Conservation (phyloP, 2,329 filamentous ascomycete genomes). For the Biscogniauxia mediterranea region DNA sequence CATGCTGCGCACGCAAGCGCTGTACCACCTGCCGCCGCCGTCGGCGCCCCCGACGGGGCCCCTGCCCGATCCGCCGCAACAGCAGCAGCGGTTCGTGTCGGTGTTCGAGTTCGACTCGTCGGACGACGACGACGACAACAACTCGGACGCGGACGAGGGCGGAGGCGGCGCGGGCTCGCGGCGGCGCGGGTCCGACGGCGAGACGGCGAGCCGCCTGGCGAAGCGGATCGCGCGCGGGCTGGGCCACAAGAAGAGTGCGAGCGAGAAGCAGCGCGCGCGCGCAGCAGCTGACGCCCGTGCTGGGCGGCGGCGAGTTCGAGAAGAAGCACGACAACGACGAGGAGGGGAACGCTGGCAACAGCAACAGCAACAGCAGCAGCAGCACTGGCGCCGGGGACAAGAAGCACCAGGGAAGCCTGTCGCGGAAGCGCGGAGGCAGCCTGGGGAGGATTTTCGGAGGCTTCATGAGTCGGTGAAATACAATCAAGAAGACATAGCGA, state of each 20-base stretch:
- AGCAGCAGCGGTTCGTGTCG: slow-evolving; percentile 34
- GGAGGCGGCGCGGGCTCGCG: slow-evolving; percentile 12
- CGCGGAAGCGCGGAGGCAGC: slow-evolving; percentile 28
- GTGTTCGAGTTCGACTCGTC: slow-evolving; percentile 50
- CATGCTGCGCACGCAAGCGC: not conserved
- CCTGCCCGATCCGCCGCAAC: slow-evolving; percentile 11
- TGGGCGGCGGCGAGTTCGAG: not conserved
- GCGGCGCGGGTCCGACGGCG: slow-evolving; percentile 5
- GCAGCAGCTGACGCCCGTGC: not conserved
- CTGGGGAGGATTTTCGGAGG: slow-evolving; percentile 28
- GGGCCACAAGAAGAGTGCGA: slow-evolving; percentile 31
- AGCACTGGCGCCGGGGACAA: too few relatives aligned
- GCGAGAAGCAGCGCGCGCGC: slow-evolving; percentile 21
- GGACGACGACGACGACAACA: slow-evolving; percentile 39
- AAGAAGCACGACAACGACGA: slow-evolving; percentile 10
- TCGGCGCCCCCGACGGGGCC: too few relatives aligned
- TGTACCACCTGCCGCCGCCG: too few relatives aligned
- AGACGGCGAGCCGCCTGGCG: slow-evolving; percentile 29
- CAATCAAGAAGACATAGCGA: too few relatives aligned
- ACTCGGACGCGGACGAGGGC: slow-evolving; percentile 15
- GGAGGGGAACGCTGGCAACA: slow-evolving; percentile 11
- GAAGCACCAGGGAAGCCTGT: not conserved
- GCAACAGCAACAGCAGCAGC: too few relatives aligned
- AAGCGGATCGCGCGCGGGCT: slow-evolving; percentile 45
- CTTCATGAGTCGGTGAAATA: slow-evolving; percentile 18